Conservation (phyloP, 176 grass and related monocot species). For the Otatea glauca region DNA sequence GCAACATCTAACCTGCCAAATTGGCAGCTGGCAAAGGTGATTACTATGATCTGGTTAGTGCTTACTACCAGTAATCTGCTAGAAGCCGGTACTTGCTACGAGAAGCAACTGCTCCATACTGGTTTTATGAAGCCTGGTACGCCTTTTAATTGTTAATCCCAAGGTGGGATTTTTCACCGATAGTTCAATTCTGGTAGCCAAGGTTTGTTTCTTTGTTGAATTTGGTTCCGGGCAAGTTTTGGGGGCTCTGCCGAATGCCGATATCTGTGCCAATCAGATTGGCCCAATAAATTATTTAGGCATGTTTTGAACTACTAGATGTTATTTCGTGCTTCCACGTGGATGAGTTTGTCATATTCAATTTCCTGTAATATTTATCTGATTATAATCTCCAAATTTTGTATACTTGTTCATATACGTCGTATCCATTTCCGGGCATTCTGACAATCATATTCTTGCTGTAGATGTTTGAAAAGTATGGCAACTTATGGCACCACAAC, state of each 20-base stretch:
- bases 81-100: slow-evolving; percentile 19
- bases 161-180: not conserved
- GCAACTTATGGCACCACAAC: slow-evolving; percentile 76
- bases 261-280: not conserved
- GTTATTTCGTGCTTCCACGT: not conserved
- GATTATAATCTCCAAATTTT: not conserved
- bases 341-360: not conserved
- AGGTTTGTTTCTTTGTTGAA: slow-evolving; percentile 11
- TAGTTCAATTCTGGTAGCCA: not conserved
- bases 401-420: not conserved
- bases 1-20: not conserved
- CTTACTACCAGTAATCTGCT: slow-evolving; percentile 1
- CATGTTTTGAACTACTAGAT: not conserved
- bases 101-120: not conserved
- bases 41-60: not conserved
- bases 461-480: slow-evolving; percentile 72
- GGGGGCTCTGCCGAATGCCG: not conserved
- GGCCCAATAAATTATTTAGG: not conserved
- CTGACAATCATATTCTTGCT: slow-evolving; percentile 33
- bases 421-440: not conserved
- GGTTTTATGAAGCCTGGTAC: not conserved
- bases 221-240: too few relatives aligned
- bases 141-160: not conserved
- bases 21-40: not conserved
- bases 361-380: not conserved